Percentiles rank a stretch among this genome's conserved stretches.
Conservation (phyloP, 2,329 filamentous ascomycete species). For the Eutypa lata region DNA sequence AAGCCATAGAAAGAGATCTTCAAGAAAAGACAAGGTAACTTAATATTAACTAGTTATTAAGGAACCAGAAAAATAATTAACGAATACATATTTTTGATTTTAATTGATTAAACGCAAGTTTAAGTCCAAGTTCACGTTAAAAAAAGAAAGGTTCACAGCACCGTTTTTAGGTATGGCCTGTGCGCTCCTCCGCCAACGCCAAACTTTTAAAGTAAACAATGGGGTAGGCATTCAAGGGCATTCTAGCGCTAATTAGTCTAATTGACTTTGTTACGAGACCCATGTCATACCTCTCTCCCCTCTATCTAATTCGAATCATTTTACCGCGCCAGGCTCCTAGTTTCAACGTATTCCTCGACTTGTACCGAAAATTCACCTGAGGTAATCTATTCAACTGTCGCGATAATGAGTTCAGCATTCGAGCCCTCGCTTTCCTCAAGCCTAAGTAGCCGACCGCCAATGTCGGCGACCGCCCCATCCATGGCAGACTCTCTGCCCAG, state of each 20-base stretch:
- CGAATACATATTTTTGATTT: too few species aligned
- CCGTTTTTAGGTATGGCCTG: background rate
- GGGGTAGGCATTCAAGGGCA: background rate
- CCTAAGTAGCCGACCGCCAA: constrained; percentile 53
- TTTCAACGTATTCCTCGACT: background rate
- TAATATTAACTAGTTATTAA: background rate
- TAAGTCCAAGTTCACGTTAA: too few species aligned
- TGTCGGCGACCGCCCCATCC: constrained; percentile 58
- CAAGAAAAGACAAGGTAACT: background rate
- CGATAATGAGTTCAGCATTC: constrained; percentile 57
- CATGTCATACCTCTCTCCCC: background rate
- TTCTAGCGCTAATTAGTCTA: background rate
- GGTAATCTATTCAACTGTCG: background rate
- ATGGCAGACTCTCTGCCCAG: constrained; percentile 78
- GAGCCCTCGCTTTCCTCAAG: constrained; percentile 68
- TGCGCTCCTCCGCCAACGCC: background rate
- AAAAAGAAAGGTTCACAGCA: background rate
- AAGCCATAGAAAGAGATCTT: background rate
- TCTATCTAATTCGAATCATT: background rate
- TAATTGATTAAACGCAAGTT: too few species aligned
- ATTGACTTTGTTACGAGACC: too few species aligned
- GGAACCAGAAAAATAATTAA: too few species aligned
- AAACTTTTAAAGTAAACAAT: background rate
- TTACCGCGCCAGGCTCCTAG: background rate
- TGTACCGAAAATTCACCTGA: too few species aligned